Conservation (phyloP, 805 yeast species). For the Kuraishia capsulata region DNA sequence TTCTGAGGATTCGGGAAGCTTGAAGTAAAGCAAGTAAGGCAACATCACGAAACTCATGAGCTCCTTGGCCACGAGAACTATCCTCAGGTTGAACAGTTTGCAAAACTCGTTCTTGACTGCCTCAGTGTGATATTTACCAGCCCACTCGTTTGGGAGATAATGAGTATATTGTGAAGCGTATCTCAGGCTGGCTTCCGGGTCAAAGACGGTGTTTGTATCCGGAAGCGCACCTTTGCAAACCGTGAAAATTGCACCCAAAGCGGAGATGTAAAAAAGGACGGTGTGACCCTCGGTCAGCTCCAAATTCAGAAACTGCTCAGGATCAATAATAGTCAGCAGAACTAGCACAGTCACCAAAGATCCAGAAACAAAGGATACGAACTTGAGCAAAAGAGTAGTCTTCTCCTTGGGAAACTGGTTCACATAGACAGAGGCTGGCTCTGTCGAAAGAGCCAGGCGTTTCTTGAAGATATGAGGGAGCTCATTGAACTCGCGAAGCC, state of each 20-base stretch:
- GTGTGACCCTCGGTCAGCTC: conserved; percentile 78
- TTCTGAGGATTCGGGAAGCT: conserved; percentile 65
- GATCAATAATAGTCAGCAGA: conserved; percentile 67
- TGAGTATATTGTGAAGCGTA: conserved; percentile 85
- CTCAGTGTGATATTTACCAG: conserved; percentile 74
- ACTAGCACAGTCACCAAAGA: conserved; percentile 86
- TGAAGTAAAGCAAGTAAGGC: conserved; percentile 85
- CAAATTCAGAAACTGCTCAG: conserved; percentile 83
- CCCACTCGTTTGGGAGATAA: conserved; percentile 83
- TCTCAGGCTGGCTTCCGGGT: conserved; percentile 80
- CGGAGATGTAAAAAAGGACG: conserved; percentile 77
- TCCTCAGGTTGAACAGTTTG: conserved; percentile 61
- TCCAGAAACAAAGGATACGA: conserved; percentile 71
- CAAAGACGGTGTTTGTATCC: conserved; percentile 61
- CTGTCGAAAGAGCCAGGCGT: conserved; percentile 67
- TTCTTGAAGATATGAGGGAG: conserved; percentile 79
- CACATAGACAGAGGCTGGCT: conserved; percentile 74
- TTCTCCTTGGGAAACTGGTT: conserved; percentile 87
- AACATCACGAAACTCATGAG: conserved; percentile 73
- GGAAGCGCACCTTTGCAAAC: conserved; percentile 65
- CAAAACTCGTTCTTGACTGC: conserved; percentile 80
- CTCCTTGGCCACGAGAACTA: conserved; percentile 67
- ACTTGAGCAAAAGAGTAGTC: conserved; percentile 43
- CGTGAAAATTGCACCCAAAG: conserved; percentile 86
- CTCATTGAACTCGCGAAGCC: conserved; percentile 88